Conservation (phyloP, 2,329 filamentous ascomycete species). For the Cordyceps javanica region DNA sequence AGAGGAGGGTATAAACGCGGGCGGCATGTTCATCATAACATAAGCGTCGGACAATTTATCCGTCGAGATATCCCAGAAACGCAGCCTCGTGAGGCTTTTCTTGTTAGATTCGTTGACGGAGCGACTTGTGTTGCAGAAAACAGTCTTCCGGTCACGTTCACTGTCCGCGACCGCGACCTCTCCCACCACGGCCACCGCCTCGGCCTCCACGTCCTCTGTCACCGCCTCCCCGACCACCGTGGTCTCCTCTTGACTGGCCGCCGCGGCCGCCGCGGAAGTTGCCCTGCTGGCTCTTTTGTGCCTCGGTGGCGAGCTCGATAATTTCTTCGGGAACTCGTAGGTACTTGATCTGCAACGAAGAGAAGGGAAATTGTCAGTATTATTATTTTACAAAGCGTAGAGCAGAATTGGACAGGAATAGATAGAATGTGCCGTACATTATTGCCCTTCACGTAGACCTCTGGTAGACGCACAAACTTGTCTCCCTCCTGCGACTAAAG, state of each 20-base stretch:
- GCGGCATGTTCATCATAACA: background rate
- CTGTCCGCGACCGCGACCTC: slow-evolving; percentile 32
- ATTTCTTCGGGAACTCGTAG: slow-evolving; percentile 94
- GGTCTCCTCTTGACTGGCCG: slow-evolving; percentile 51
- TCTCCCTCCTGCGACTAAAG: slow-evolving; percentile 64
- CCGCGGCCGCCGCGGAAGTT: slow-evolving; percentile 61
- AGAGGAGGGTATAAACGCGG: background rate
- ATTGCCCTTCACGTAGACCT: slow-evolving; percentile 95
- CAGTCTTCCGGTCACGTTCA: slow-evolving; percentile 3
- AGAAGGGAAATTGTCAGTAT: background rate
- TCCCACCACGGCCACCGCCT: slow-evolving; percentile 33
- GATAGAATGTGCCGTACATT: slow-evolving; percentile 58
- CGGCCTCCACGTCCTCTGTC: slow-evolving; percentile 45
- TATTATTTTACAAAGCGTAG: background rate
- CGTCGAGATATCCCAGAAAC: background rate
- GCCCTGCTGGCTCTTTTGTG: slow-evolving; percentile 66
- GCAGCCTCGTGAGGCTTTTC: background rate
- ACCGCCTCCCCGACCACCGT: slow-evolving; percentile 50
- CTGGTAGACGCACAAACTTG: slow-evolving; percentile 84
- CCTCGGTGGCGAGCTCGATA: slow-evolving; percentile 87
- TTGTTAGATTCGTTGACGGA: background rate
- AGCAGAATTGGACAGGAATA: background rate
- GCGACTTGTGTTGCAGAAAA: background rate
- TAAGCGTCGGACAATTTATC: background rate
- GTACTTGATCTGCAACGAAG: slow-evolving; percentile 80